Evolutionary conservation across 148 eudicot genomes (phyloP), one percentile per base, ranked within the genome.

Genomic region (Simmondsia chinensis): DNA sequence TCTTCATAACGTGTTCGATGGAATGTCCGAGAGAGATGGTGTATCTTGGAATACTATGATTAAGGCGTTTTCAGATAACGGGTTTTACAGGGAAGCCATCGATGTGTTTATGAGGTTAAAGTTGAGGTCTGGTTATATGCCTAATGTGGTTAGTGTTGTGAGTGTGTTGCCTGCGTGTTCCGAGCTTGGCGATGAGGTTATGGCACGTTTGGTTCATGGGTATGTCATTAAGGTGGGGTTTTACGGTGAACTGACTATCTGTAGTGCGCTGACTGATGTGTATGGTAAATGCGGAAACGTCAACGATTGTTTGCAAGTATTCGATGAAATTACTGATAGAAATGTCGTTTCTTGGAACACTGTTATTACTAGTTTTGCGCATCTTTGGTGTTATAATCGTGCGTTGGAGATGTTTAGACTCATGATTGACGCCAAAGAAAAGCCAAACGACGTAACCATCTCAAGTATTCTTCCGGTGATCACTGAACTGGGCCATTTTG

Each of bases 21-120:
- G 69, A 74, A 80, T 84, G 88, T 27, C 65, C 19, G 73, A 65
- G 17, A 66, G 72, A 65, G 88, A 80, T 49, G 35, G 65, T 39
- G 76, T 84, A 27, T 69, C 89, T 1, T 84, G 95, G 95, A 84
- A 80, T 60, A 77, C 77, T 7, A 37, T 70, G 61, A 64, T 84
- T 6, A 74, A 77, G 33, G 83, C 57, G 26, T 68, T 64, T 39
- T 60, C 71, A 2, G 50, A 14, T 33, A 48, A 38, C 19, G 73
- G 66, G 50, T 54, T 48, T 18, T 36, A 13, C 6, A 20, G 23
- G 17, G 52, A 69, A 27, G 75, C 78, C 1, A 15, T 76, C 33
- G 34, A 20, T 8, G 38, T 56, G 44, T 80, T 74, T 59, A 11
- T 23, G 29, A 70, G 60, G 39, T 71, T 80, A 83, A 64, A 57